Percentiles rank a stretch among this genome's conserved stretches.
Evolutionary conservation across 1,139 yeast species (phyloP).

Genomic region (Yamadazyma epiphylla): DNA sequence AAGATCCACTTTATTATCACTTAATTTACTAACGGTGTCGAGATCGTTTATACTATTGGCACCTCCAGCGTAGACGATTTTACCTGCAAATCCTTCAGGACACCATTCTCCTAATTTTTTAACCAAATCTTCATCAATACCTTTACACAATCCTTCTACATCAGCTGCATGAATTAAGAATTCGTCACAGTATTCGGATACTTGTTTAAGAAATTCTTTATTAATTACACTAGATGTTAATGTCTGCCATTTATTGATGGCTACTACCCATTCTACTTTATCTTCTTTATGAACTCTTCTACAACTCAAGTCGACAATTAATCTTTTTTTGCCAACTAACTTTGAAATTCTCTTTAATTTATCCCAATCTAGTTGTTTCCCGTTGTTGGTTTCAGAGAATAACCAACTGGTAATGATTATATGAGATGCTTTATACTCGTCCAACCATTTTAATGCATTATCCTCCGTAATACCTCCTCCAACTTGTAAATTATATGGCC

Average conservation of each 20-base stretch:
- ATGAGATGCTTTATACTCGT: slow-evolving; percentile 60
- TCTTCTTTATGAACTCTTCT: slow-evolving; percentile 40
- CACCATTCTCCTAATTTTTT: slow-evolving; percentile 74
- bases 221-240: slow-evolving; percentile 62
- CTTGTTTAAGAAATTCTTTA: slow-evolving; percentile 46
- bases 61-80: slow-evolving; percentile 95
- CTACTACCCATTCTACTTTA: slow-evolving; percentile 71
- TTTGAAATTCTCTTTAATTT: slow-evolving; percentile 47
- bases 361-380: slow-evolving; percentile 50
- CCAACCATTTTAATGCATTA: slow-evolving; percentile 77
- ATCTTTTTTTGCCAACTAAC: slow-evolving; percentile 56
- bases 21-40: slow-evolving; percentile 56
- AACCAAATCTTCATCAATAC: slow-evolving; percentile 82
- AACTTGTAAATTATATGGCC: slow-evolving; percentile 76
- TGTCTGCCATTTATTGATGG: slow-evolving; percentile 97
- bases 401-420: slow-evolving; percentile 93
- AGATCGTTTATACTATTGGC: slow-evolving; percentile 74
- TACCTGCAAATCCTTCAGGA: slow-evolving; percentile 50
- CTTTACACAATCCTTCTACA: slow-evolving; percentile 93
- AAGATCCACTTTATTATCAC: slow-evolving; percentile 80
- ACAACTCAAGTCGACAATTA: slow-evolving; percentile 93
- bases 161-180: slow-evolving; percentile 96
- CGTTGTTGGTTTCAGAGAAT: slow-evolving; percentile 46
- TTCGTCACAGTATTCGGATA: slow-evolving; percentile 73
- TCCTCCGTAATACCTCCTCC: slow-evolving; percentile 86